Evolutionary conservation across 129 eudicot species (phyloP), one percentile per base, ranked within the genome.

Genomic region (sunflower (Helianthus annuus)): DNA sequence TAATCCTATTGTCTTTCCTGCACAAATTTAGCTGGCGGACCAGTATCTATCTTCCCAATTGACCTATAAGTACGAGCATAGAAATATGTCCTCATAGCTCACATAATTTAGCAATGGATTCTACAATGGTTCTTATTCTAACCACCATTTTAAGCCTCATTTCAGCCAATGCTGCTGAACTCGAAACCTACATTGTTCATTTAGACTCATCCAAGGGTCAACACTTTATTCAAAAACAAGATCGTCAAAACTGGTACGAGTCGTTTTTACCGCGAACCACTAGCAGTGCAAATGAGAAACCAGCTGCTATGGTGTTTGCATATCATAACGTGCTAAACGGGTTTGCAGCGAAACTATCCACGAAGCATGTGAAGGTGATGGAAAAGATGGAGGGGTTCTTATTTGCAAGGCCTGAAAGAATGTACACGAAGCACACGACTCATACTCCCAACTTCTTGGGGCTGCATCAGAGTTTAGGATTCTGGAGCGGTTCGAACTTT

Each of bases 151-250:
- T 76, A n/a, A 27, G 48, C 76, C 38, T 72, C 74, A 34, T 22
- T 76, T 74, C 71, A 0, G 40, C 76, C 53, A 51, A 38, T 12
- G 60, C 74, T 7, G 15, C 64, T 19, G 66, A 81, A 11, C 74
- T 76, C 11, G 67, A 80, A 63, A 85, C 86, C 48, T 88, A 85
- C 69, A 80, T 88, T n/a, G 87, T 88, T 60, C 88, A 85, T 51
- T 71, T 88, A 61, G 72, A 71, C 48, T 6, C 77, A 22, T 82
- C 88, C 8, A 78, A 69, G 4, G 79, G 32, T 29, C 75, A 68
- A 34, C 29, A 2, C 0, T 78, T 52, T 7, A 11, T 10, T 42
- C 44, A 42, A 45, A 16, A 61, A 29, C 38, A 71, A 29, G 74
- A 73, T 55, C 67, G 77, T 9, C 75, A 67, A 13, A 73, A 32